Evolutionary conservation across 768 basidiomycete genomes (phyloP), one percentile per base, ranked within the genome.

Genomic region (Naganishia kalamii): DNA sequence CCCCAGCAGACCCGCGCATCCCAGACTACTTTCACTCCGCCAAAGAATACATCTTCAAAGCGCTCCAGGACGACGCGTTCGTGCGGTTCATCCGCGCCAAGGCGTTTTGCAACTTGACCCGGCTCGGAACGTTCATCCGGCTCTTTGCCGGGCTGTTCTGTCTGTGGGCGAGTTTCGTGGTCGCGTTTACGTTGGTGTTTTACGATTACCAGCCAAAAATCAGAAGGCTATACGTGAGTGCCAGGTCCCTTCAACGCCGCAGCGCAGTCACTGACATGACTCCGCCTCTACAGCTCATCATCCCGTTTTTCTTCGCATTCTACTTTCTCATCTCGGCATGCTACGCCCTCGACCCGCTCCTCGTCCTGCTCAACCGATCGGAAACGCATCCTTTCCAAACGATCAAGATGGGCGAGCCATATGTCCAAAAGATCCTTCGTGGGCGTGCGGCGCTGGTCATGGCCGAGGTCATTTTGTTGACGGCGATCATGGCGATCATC

Each of bases 321-420:
- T 87, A 96, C 70, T 89, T 89, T 82, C 86, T 99, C 69, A 83
- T 98, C 64, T 91, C 93, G 17, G 90, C 96, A 74, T 92, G 93
- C 78, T 98, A 98, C 79, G 92, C 96, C 78, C 87, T 98, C 60
- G 94, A 97, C 76, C 96, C 96, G 12, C 82, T 98, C 72, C 87
- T 98, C 70, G 89, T 97, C 69, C 90, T 98, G 80, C 80, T 97
- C 72, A 87, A 87, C 66, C 89, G 90, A 77, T 93, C 92, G 47
- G 96, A 98, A 78, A 96, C 93, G 43, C 96, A 92, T 12, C 93
- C 94, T 1, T 98, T 98, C 85, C 87, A 89, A 63, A 91, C 90
- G 5, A 87, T 98, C 60, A 84, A 83, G 46, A 92, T 99, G 63
- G 86, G 88, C 60, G 94, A 99, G 78, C 88, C 89, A 29, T 98